phyloP scores from a whole-genome alignment of 208 protist genomes.

The Trypanosoma lewisi region DNA sequence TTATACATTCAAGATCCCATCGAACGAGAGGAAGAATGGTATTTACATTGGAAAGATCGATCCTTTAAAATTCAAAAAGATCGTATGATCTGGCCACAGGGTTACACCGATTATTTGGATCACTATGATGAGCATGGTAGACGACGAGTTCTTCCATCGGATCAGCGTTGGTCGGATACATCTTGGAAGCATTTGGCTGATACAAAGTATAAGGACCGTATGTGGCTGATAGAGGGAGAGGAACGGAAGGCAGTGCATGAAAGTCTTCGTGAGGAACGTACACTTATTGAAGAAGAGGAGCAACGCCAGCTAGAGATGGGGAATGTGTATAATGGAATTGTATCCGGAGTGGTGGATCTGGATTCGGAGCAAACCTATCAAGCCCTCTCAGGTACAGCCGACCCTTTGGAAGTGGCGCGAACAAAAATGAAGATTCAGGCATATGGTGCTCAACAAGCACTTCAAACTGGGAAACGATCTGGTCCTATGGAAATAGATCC shows the following conservation, averaged over 20 bases:
- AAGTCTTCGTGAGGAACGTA: slow-evolving; percentile 56
- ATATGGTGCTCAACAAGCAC: slow-evolving; percentile 71
- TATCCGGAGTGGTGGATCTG: slow-evolving; percentile 74
- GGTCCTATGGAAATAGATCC: slow-evolving; percentile 50
- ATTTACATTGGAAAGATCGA: slow-evolving; percentile 88
- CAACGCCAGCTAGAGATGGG: slow-evolving; percentile 82
- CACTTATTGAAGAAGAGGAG: slow-evolving; percentile 71
- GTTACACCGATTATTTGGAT: slow-evolving; percentile 90
- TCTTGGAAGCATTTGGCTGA: slow-evolving; percentile 90
- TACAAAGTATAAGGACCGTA: slow-evolving; percentile 83
- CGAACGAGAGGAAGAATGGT: slow-evolving; percentile 89
- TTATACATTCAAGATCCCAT: slow-evolving; percentile 88
- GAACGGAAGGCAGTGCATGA: slow-evolving; percentile 84
- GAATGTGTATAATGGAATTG: slow-evolving; percentile 74
- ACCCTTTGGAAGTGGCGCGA: slow-evolving; percentile 79
- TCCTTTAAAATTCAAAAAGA: slow-evolving; percentile 87
- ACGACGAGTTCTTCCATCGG: slow-evolving; percentile 76
- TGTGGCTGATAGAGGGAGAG: slow-evolving; percentile 90
- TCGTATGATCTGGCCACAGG: slow-evolving; percentile 90
- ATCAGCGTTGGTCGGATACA: slow-evolving; percentile 86
- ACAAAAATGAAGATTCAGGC: slow-evolving; percentile 86
- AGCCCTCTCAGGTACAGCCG: slow-evolving; percentile 75
- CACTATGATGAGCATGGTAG: slow-evolving; percentile 87
- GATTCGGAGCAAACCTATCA: slow-evolving; percentile 88
- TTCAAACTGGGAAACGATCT: slow-evolving; percentile 32